Conservation (phyloP, 345 rosid genomes). For the Salix brachista region DNA sequence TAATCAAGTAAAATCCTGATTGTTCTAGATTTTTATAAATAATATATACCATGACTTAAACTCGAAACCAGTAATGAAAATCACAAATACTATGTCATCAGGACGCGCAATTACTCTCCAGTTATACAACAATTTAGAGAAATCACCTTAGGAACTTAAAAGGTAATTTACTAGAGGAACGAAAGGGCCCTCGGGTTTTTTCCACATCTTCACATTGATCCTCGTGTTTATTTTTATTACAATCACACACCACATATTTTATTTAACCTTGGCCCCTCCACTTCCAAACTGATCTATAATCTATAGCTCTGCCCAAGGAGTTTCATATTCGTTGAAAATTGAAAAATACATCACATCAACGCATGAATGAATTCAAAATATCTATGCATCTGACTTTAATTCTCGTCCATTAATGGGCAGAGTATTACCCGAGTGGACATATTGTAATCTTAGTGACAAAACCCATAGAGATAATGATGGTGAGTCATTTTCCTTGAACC, state of each 20-base stretch:
- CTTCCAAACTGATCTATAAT: neutral
- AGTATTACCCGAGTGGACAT: neutral
- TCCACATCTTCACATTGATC: neutral
- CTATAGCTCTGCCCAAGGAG: neutral
- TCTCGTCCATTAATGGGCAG: neutral
- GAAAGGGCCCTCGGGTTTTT: neutral
- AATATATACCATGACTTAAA: too few species aligned
- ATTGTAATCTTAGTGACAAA: neutral
- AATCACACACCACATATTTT: neutral
- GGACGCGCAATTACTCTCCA: neutral
- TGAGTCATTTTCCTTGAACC: neutral
- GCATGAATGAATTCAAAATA: neutral
- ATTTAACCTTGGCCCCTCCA: neutral
- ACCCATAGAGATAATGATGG: neutral
- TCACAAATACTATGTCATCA: too few species aligned
- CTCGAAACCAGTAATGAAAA: too few species aligned
- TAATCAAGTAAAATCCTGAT: too few species aligned
- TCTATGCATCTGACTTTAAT: too few species aligned
- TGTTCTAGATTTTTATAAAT: rapidly evolving
- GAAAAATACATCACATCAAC: neutral
- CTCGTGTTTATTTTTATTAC: neutral
- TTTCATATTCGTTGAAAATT: neutral
- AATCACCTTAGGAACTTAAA: too few species aligned
- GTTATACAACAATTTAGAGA: neutral
- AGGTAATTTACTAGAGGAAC: neutral